A percentile compares a stretch with the other conserved stretches of the same genome.
These are phyloP conservation scores for Prunus fruticosa DNA, from an alignment of 306 rosid genomes.

Conservation along the genomic window DNA sequence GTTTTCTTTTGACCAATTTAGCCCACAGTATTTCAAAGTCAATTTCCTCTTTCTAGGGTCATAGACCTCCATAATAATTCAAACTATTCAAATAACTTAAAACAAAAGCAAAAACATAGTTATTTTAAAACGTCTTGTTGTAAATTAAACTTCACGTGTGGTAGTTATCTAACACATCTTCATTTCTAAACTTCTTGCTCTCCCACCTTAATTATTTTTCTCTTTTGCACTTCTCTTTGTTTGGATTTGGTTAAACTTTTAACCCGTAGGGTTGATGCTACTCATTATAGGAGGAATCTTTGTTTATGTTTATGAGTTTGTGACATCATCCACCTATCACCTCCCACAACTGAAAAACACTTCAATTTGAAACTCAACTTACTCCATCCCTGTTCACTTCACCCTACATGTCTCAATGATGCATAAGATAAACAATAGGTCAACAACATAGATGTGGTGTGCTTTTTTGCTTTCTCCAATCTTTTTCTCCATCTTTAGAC, in stretches of 20 bases:
- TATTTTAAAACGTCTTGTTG: not conserved
- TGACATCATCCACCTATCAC: not conserved
- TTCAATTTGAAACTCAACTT: not conserved
- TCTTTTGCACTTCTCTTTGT: not conserved
- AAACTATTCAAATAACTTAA: not conserved
- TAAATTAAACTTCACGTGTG: not conserved
- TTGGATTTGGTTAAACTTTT: not conserved
- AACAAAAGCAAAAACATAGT: too few species aligned
- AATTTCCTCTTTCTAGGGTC: not conserved
- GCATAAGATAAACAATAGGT: constrained; percentile 12
- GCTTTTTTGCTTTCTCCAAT: not conserved
- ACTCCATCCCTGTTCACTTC: constrained; percentile 15
- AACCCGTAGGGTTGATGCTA: not conserved
- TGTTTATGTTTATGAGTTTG: not conserved
- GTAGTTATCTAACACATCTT: not conserved
- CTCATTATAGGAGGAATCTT: constrained; percentile 4
- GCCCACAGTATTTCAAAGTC: not conserved
- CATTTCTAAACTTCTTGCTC: not conserved
- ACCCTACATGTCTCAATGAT: constrained; percentile 24
- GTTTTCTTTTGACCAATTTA: not conserved
- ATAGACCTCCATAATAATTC: not conserved
- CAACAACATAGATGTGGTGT: constrained; percentile 2
- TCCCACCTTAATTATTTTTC: not conserved
- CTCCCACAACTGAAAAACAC: not conserved
- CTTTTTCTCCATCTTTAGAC: constrained; percentile 8